Evolutionary conservation across 306 rosid genomes (phyloP).

Genomic region (Gastrolobium villosum): DNA sequence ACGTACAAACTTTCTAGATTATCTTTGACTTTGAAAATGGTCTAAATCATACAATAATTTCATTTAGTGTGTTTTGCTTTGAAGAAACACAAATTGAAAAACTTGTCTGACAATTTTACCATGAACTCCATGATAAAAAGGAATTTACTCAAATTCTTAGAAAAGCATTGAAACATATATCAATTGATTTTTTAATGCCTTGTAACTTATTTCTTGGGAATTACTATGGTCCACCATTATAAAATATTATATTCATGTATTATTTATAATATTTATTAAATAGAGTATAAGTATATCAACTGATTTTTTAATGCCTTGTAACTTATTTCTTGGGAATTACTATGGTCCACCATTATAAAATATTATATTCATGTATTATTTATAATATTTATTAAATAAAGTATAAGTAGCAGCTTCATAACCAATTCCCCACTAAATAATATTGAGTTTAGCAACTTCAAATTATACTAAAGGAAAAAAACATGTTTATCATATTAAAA

Average conservation of each 20-base stretch:
- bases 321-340: neutral
- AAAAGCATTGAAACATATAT: neutral
- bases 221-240: neutral
- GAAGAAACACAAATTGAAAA: slow-evolving; percentile 22
- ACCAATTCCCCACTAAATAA: neutral
- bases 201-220: neutral
- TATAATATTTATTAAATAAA: neutral
- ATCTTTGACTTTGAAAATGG: neutral
- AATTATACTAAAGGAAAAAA: neutral
- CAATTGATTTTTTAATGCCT: neutral
- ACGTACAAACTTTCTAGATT: slow-evolving; percentile 16
- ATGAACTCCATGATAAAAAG: neutral
- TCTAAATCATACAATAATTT: neutral
- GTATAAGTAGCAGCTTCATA: neutral
- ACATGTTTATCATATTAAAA: neutral
- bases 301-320: neutral
- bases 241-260: neutral
- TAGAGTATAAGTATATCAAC: neutral
- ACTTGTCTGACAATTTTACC: neutral
- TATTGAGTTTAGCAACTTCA: neutral
- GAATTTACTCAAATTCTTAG: neutral
- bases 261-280: too few species aligned
- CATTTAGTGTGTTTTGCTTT: slow-evolving; percentile 25
- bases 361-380: neutral
- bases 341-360: neutral